phyloP scores from a whole-genome alignment of 2,329 filamentous ascomycete genomes.

The Lasiodiplodia gonubiensis region DNA sequence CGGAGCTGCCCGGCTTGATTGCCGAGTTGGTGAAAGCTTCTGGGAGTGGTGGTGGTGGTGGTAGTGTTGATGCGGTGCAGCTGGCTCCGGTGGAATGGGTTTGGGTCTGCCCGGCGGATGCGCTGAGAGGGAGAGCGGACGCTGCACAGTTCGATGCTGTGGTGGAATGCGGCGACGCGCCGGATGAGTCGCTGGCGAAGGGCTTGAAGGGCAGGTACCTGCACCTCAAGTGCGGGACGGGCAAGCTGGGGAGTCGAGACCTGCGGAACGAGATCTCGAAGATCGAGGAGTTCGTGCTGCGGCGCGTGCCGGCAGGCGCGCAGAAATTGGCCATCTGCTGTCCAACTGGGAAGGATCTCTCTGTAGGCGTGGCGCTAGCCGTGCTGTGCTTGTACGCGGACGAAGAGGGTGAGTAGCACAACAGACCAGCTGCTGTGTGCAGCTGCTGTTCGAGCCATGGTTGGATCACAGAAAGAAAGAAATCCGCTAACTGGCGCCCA shows the following conservation, averaged over 20 bases:
- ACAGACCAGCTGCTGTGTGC: background rate
- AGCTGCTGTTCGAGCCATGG: too few species aligned
- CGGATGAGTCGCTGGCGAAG: conserved; percentile 31
- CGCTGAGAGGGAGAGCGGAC: background rate
- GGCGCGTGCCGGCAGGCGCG: conserved; percentile 20
- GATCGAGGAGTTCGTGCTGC: conserved; percentile 36
- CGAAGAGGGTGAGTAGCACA: conserved; percentile 59
- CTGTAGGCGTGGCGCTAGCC: conserved; percentile 77
- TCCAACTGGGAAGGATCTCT: conserved; percentile 78
- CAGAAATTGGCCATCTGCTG: conserved; percentile 66
- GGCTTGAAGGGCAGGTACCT: conserved; percentile 53
- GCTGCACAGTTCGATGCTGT: conserved; percentile 43
- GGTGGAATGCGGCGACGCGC: conserved; percentile 50
- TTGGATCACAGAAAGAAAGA: too few species aligned
- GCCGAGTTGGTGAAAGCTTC: conserved; percentile 44
- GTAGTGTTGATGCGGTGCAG: conserved; percentile 48
- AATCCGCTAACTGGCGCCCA: background rate
- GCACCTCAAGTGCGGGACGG: conserved; percentile 69
- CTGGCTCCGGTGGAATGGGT: conserved; percentile 51
- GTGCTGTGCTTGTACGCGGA: conserved; percentile 76
- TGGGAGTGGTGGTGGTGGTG: conserved; percentile 53
- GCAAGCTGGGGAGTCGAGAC: conserved; percentile 82
- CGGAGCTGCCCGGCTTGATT: conserved; percentile 63
- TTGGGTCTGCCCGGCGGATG: conserved; percentile 47
- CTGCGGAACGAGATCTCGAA: conserved; percentile 71